phyloP scores from a whole-genome alignment of 306 rosid species.

The Cicer judaicum region DNA sequence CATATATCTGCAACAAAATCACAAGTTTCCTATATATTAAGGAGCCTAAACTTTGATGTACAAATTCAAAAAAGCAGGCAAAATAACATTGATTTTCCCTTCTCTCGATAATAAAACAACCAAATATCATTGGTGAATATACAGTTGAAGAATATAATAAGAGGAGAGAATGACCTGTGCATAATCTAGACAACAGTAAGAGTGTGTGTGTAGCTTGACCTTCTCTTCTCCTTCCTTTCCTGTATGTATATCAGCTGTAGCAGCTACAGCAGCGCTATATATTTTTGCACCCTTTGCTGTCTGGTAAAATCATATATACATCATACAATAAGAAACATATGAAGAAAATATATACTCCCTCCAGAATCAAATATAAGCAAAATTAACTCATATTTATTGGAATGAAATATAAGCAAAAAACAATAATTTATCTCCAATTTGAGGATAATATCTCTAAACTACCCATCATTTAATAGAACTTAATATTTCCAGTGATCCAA shows the following conservation, averaged over 20 bases:
- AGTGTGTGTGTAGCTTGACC: constrained; percentile 93
- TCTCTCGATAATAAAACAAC: constrained; percentile 20
- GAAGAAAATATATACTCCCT: constrained; percentile 10
- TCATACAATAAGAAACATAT: constrained; percentile 8
- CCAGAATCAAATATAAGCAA: too few species aligned
- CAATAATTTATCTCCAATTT: too few species aligned
- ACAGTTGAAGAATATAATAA: constrained; percentile 30
- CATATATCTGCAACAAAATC: constrained; percentile 71
- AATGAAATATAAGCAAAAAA: too few species aligned
- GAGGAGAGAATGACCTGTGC: constrained; percentile 70
- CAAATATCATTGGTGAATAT: constrained; percentile 34
- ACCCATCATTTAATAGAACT: too few species aligned
- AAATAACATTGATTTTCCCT: constrained; percentile 39
- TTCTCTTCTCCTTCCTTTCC: constrained; percentile 90
- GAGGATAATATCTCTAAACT: too few species aligned
- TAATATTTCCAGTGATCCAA: too few species aligned
- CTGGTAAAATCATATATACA: constrained; percentile 49
- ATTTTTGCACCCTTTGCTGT: constrained; percentile 95
- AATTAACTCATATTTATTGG: too few species aligned
- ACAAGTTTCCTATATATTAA: constrained; percentile 41
- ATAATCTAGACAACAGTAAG: constrained; percentile 77
- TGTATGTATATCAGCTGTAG: constrained; percentile 67
- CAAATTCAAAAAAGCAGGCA: constrained; percentile 35
- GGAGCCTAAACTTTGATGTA: constrained; percentile 42
- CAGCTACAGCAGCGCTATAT: constrained; percentile 90